Base-by-base conservation (phyloP, 1,284 basidiomycete species). In the Sanghuangporus sanghuang region DNA sequence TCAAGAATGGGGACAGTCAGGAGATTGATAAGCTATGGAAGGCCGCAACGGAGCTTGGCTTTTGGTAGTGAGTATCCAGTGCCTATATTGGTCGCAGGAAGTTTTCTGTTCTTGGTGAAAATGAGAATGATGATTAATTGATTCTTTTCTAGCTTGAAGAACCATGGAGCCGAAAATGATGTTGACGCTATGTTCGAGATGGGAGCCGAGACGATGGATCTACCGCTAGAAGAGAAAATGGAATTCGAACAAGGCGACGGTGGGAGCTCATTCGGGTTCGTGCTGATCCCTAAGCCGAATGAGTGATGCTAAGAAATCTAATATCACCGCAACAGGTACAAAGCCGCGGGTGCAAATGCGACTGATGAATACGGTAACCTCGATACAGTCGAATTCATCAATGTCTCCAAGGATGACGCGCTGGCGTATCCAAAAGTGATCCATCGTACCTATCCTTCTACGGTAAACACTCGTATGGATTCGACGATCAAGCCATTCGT, bases 301-400 rank as follows among this genome's bases (percentile, higher is more conserved):
- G 53, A n/a, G 53, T 36, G 18, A 54, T 11, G 16, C 32, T 36
- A 6, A n/a, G 38, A 38, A 38, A 12, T 7, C 16, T 14, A 11
- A 54, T 16, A 36, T 54, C 32, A 23, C 8, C 49, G 12, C 11
- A 2, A 54, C 67, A 88, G 87, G 38, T 89, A 89, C 71, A 89
- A 89, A 75, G 81, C 80, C 6, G 79, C 79, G 0, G 88, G 87
- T 1, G 81, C 81, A 0, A 85, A 81, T 63, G 85, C 83, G 16
- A 81, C 85, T 3, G 85, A 90, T 69, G 81, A 83, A n/a, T 77
- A 76, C 14, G 87, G 87, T 50, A 70, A 73, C 40, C 65, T 72
- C 9, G 87, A 89, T 70, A 81, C 80, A 0, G 79, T 81, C 12
- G 86, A 89, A 68, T 89, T 87, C 73, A 76, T 89, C 65, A 89